These are phyloP conservation scores for Aspergillus versicolor DNA, from an alignment of 2,329 filamentous ascomycete genomes.

Conservation along the genomic window DNA sequence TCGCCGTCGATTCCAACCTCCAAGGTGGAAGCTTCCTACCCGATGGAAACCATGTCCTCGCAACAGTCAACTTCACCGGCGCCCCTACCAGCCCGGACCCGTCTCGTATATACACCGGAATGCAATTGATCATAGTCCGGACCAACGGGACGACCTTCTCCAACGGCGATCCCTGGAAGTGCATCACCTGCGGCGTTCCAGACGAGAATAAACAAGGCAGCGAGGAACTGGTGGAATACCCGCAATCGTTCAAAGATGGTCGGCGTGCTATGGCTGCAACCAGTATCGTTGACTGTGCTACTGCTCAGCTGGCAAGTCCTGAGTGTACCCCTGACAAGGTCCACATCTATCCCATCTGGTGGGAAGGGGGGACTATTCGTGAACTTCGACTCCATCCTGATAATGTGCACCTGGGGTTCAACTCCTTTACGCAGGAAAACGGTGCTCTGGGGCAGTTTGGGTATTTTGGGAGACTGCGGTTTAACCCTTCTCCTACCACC, in stretches of 20 bases:
- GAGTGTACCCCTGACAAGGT: constrained; percentile 38
- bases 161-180: constrained; percentile 51
- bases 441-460: constrained; percentile 16
- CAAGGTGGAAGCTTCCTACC: not conserved
- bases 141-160: constrained; percentile 41
- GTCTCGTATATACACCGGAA: constrained; percentile 42
- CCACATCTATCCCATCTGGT: constrained; percentile 42
- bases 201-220: constrained; percentile 28
- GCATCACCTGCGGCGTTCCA: constrained; percentile 47
- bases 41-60: not conserved
- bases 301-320: constrained; percentile 31
- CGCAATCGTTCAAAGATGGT: constrained; percentile 44
- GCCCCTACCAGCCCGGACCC: constrained; percentile 41
- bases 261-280: constrained; percentile 31
- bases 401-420: not conserved
- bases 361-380: not conserved
- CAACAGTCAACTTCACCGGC: constrained; percentile 37
- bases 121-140: constrained; percentile 46
- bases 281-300: constrained; percentile 39
- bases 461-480: constrained; percentile 42
- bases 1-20: not conserved
- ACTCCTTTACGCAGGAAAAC: not conserved
- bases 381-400: not conserved
- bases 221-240: constrained; percentile 36
- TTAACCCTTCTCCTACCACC: constrained; percentile 36